Base-by-base conservation (phyloP, 225 moss, liverwort and hornwort genomes). In the Bryum argenteum region DNA sequence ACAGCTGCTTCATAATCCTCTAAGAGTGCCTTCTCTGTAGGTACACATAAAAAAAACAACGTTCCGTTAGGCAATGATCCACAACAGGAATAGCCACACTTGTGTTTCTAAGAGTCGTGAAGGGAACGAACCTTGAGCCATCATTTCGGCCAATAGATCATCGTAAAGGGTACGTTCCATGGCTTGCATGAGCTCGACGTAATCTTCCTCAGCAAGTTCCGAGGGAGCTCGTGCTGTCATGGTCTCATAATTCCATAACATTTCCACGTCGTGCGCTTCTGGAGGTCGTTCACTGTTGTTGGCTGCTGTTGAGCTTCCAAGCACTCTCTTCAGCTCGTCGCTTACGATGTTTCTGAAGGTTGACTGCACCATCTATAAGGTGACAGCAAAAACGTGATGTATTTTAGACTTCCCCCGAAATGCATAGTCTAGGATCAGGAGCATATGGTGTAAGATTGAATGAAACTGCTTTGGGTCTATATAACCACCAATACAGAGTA, bases 151-250 rank as follows among this genome's bases (percentile, higher is more conserved):
- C 72, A 90, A 80, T 78, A 92, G 73, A 59, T 98, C 94, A 74
- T 98, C 89, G 74, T 94, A 90, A 14, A 94, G 72, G 45, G 98
- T 79, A 52, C 87, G 87, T 72, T 94, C 98, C 98, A 98, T 98
- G 11, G 85, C 94, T 52, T 89, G 24, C 92, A 98, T 91, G 37
- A 98, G 92, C 52, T 88, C 90, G 48, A 91, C 73, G 59, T 98
- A 98, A 53, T 94, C 94, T 72, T 87, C 87, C 73, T 91, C 71
- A 7, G 76, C 85, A 63, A 94, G 91, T 73, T 89, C 94, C 10
- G 78, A 65, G 43, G 87, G 85, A 53, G 79, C 65, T 54, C 84
- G 89, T 39, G 83, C 82, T 63, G 86, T 72, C 83, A 81, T 70
- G 38, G 84, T 73, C 62, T 98, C 92, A 66, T 98, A 88, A 26